Evolutionary conservation across 805 yeast genomes (phyloP), one percentile per base, ranked within the genome.

Genomic region (Saccharomycopsis sp.): DNA sequence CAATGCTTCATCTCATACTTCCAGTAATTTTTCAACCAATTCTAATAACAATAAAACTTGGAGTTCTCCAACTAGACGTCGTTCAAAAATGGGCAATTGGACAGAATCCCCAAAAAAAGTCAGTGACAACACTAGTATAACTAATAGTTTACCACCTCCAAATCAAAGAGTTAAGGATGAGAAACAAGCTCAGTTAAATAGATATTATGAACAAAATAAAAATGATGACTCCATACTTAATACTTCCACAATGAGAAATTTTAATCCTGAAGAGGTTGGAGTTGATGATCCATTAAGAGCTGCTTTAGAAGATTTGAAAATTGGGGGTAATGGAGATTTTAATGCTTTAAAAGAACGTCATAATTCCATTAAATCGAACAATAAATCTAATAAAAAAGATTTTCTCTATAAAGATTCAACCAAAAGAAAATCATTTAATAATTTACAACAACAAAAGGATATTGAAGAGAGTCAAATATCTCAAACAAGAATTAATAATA

Each of bases 211-310:
- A 12, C 21, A 17, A 15, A 28, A 40, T n/a, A 39, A 12, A 28
- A 37, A 33, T 32, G 47, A 31, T 19, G 43, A 41, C 13, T 44
- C 50, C 13, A 48, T 50, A 25, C 40, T 44, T 37, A 48, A 42
- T 36, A 33, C 41, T 17, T 42, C 40, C 19, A 42, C 45, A 18
- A 39, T 41, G 50, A 40, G 43, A n/a, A 46, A 18, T 36, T 39
- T 36, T 37, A 42, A 36, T 34, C 49, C 42, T 33, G 50, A 27
- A 36, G 52, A 46, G 30, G 36, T 40, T 4, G 49, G 47, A 6
- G 47, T 43, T 8, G 44, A 44, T n/a, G 77, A 74, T 49, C 79
- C 79, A 6, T 54, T 75, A 33, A 66, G 73, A 26, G 72, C 74
- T 2, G 77, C 77, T 2, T 54, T 74, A 39, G 72, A 69, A 42